Base-by-base conservation (phyloP, 164 flowering plant genomes). In the Echeveria elegans region DNA sequence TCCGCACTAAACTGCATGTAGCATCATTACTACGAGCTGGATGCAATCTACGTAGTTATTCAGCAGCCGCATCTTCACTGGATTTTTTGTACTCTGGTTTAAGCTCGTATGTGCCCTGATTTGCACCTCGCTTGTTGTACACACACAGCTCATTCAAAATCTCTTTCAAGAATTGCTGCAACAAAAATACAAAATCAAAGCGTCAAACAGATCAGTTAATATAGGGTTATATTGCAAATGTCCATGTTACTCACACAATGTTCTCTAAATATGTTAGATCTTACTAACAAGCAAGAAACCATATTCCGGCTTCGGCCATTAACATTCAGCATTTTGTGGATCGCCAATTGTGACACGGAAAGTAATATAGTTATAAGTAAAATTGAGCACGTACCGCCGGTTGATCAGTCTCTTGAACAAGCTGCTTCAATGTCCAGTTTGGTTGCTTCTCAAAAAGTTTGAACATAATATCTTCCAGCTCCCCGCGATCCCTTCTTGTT, bases 151-250 rank as follows among this genome's bases (percentile, higher is more conserved):
- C 96, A 32, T 84, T 88, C 79, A 90, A 70, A 72, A 90, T 90
- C 84, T 90, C 96, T 72, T 90, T 90, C 88, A 90, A 71, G 63
- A 88, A 90, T 88, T 90, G 96, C 96, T 90, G 87, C 81, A 77
- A 67, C 62, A 26, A 41, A 31, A 64, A 18, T 31, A 50, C 41
- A 14, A 68, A 1, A 2, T 24, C 8, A 5, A 48, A 28, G 26
- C 48, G 56, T 50, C 59, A 23, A 53, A 53, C 15, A 9, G 59
- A 53, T 8, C 41, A 31, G 37, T 29, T 18, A 21, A 58, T 53
- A 63, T 4, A n/a, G 2, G 14, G 8, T 8, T 16, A 47, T 29
- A 14, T 6, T n/a, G n/a, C 48, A 31, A 66, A n/a, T n/a, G n/a
- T n/a, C n/a, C n/a, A n/a, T n/a, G 9, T 24, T 3, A n/a, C 24